Percentiles rank a stretch among this genome's conserved stretches.
These are phyloP conservation scores for Phytophthora pinifolia DNA, from an alignment of 352 stramenopile genomes.

Conservation along the genomic window DNA sequence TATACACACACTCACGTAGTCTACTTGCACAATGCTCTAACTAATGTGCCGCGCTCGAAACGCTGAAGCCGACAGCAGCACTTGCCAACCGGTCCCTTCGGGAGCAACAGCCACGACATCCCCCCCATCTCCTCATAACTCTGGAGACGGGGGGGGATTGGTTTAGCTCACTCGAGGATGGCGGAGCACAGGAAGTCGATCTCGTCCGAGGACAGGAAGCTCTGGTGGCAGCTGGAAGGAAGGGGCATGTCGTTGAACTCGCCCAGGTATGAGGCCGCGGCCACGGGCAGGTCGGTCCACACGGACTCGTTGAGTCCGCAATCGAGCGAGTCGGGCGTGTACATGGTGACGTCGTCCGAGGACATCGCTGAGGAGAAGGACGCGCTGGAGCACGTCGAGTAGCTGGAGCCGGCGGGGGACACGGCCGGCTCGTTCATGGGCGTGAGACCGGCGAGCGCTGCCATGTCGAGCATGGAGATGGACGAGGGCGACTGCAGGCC, in stretches of 20 bases:
- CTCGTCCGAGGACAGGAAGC: slow-evolving; percentile 76
- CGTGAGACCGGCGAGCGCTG: slow-evolving; percentile 25
- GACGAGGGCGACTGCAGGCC: slow-evolving; percentile 22
- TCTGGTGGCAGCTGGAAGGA: slow-evolving; percentile 32
- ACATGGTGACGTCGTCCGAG: slow-evolving; percentile 49
- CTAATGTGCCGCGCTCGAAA: slow-evolving; percentile 18
- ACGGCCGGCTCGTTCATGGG: slow-evolving; percentile 20
- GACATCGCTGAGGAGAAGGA: slow-evolving; percentile 30
- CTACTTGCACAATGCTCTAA: slow-evolving; percentile 29
- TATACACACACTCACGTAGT: slow-evolving; percentile 27
- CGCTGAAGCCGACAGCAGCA: slow-evolving; percentile 45
- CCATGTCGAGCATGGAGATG: slow-evolving; percentile 39
- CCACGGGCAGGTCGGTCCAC: slow-evolving; percentile 54
- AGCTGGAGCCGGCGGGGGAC: slow-evolving; percentile 22
- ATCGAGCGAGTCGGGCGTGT: slow-evolving; percentile 71
- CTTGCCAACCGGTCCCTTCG: slow-evolving; percentile 39
- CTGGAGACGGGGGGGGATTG: neutral
- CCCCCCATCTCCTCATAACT: slow-evolving; percentile 10
- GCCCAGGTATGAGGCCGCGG: slow-evolving; percentile 21
- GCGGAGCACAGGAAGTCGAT: slow-evolving; percentile 86
- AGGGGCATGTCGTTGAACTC: slow-evolving; percentile 27
- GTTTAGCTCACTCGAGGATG: slow-evolving; percentile 61
- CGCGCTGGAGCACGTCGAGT: slow-evolving; percentile 31
- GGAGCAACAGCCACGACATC: slow-evolving; percentile 3
- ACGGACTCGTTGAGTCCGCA: slow-evolving; percentile 47